A percentile compares a stretch with the other conserved stretches of the same genome.
Conservation (phyloP, 1,139 yeast species). For the Hanseniaspora uvarum region DNA sequence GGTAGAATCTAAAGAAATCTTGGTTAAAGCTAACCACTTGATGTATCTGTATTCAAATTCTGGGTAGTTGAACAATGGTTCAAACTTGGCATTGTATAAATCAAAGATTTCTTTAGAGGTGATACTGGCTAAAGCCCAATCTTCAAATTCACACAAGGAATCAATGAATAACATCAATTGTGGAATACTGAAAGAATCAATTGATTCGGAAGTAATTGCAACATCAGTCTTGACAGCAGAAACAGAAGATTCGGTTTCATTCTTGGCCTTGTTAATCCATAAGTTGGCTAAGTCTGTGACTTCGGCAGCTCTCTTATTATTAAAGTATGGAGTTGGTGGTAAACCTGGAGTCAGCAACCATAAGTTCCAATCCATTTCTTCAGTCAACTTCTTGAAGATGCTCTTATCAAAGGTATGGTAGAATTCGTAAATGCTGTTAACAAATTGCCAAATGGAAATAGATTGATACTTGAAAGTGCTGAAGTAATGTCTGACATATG, state of each 20-base stretch:
- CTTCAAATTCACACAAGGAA: slow-evolving; percentile 39
- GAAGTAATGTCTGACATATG: slow-evolving; percentile 72
- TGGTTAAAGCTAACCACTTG: slow-evolving; percentile 48
- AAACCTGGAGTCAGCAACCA: slow-evolving; percentile 78
- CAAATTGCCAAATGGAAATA: slow-evolving; percentile 70
- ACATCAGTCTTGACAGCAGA: neutral
- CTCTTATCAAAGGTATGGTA: slow-evolving; percentile 22
- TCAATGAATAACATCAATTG: slow-evolving; percentile 75
- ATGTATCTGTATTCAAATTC: slow-evolving; percentile 59
- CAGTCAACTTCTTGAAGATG: slow-evolving; percentile 35
- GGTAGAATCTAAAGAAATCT: slow-evolving; percentile 39
- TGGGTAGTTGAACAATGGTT: slow-evolving; percentile 40
- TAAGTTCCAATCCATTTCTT: slow-evolving; percentile 68
- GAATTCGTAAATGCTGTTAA: slow-evolving; percentile 64
- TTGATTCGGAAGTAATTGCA: slow-evolving; percentile 22
- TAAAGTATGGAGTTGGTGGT: slow-evolving; percentile 78
- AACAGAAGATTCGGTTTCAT: neutral
- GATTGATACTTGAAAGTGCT: slow-evolving; percentile 56
- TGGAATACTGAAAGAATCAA: slow-evolving; percentile 52
- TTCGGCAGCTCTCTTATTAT: slow-evolving; percentile 64
- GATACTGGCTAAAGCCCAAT: slow-evolving; percentile 27
- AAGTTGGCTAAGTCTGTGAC: slow-evolving; percentile 55
- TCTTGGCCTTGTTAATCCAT: slow-evolving; percentile 42
- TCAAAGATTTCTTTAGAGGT: slow-evolving; percentile 29
- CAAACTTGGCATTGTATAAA: slow-evolving; percentile 27